These are phyloP conservation scores for Pseudodiploospora longispora DNA, from an alignment of 2,329 filamentous ascomycete species.

Conservation along the genomic window DNA sequence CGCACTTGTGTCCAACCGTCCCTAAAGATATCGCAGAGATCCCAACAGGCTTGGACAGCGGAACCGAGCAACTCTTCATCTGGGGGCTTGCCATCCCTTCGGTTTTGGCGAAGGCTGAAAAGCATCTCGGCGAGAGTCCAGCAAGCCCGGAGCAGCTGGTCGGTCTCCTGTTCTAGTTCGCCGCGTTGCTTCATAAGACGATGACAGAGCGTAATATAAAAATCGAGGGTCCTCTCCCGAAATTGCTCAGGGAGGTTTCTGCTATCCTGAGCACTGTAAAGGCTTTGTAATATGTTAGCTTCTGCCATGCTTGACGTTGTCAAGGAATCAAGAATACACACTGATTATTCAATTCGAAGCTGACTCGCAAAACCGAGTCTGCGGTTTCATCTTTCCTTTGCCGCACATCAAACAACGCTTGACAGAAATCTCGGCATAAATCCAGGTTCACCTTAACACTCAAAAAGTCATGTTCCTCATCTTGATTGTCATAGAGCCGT, in stretches of 20 bases:
- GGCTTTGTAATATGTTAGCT: slow-evolving; percentile 32
- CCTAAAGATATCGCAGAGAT: slow-evolving; percentile 85
- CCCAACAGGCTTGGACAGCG: slow-evolving; percentile 89
- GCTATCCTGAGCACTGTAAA: slow-evolving; percentile 83
- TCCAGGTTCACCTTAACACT: slow-evolving; percentile 71
- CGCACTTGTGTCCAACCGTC: slow-evolving; percentile 86
- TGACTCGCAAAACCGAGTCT: slow-evolving; percentile 83
- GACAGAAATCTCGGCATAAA: slow-evolving; percentile 85
- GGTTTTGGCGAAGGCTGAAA: slow-evolving; percentile 80
- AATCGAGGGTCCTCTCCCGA: slow-evolving; percentile 81
- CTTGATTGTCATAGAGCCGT: slow-evolving; percentile 72
- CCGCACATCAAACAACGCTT: slow-evolving; percentile 80
- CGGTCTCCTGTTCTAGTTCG: slow-evolving; percentile 70
- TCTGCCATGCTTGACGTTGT: not conserved
- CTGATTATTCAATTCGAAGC: slow-evolving; percentile 94
- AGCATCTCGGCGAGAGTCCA: slow-evolving; percentile 91
- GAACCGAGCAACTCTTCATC: slow-evolving; percentile 82
- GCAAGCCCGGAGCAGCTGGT: slow-evolving; percentile 75
- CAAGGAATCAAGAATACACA: slow-evolving; percentile 25
- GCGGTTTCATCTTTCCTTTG: slow-evolving; percentile 67
- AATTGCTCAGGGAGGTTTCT: slow-evolving; percentile 77
- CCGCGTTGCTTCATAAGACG: slow-evolving; percentile 91
- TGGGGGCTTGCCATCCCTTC: slow-evolving; percentile 59
- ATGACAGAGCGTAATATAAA: slow-evolving; percentile 90
- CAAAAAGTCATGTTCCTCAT: slow-evolving; percentile 58